Base-by-base conservation (phyloP, 75 land plant species). In the Sequoiadendron giganteum region DNA sequence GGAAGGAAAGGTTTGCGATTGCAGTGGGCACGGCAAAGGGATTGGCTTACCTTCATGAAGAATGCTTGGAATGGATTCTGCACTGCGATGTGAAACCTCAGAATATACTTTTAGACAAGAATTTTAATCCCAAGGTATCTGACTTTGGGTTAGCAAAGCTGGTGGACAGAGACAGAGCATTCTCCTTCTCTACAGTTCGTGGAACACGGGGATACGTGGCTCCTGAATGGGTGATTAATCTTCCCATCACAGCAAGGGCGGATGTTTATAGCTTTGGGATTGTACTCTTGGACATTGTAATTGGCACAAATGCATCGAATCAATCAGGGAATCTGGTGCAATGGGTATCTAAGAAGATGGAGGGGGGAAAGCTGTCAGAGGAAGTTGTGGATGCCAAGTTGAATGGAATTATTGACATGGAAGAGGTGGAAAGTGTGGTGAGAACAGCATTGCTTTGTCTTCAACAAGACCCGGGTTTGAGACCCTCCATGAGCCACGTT, bases 191-290 rank as follows among this genome's bases (percentile, higher is more conserved):
- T 2, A 75, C 42, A 25, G 84, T 92, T 19, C 82, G 92, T 25
- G 95, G 96, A 40, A 93, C 95, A 0, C 94, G 86, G 80, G 93
- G 92, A 28, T 90, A 90, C 65, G 54, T 92, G 86, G 93, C 93
- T 25, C 92, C 92, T 0, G 92, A 92, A 70, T 90, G 93, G 93
- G 48, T 56, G 88, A 7, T 55, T 5, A 52, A 21, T 0, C 56
- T 54, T 54, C n/a, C 88, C 19, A 72, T 86, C 7, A 89, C 61
- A 1, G 72, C 93, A 3, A 96, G 95, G 85, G 93, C 91, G 2
- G 97, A 96, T 70, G 97, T 96, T 0, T 96, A 95, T 87, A 94
- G 96, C 86, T 96, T 90, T 76, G 97, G 97, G n/a, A 91, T 96
- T 93, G 93, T 94, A 86, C 85, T 95, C 49, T 88, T 95, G 76